A percentile compares a stretch with the other conserved stretches of the same genome.
phyloP scores from a whole-genome alignment of 192 early-diverging fungal species.

The Dispira simplex region DNA sequence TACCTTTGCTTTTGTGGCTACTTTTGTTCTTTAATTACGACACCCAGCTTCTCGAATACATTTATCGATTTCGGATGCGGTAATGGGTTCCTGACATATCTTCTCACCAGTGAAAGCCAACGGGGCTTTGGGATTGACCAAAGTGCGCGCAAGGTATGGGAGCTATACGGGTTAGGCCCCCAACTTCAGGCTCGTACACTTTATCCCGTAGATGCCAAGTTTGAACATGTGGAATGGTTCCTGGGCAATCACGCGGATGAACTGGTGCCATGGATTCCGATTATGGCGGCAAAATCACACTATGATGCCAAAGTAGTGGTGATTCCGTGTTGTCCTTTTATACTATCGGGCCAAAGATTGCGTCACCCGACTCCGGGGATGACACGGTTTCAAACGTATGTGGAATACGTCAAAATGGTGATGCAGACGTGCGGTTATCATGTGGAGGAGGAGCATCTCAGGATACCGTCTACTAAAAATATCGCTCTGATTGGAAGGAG shows the following conservation, averaged over 20 bases:
- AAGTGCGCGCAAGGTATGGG: conserved; percentile 60
- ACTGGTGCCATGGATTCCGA: conserved; percentile 71
- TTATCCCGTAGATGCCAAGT: conserved; percentile 26
- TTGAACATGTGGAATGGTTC: conserved; percentile 49
- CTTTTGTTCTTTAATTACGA: conserved; percentile 7
- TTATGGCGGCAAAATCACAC: conserved; percentile 38
- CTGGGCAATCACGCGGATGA: conserved; percentile 87
- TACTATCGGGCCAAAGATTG: conserved; percentile 47
- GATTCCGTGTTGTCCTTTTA: conserved; percentile 76
- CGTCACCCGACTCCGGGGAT: conserved; percentile 23
- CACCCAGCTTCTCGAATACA: conserved; percentile 18
- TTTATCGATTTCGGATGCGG: conserved; percentile 82
- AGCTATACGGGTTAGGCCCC: conserved; percentile 14
- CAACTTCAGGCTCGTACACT: conserved; percentile 37
- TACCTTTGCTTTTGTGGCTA: background rate
- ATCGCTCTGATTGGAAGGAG: conserved; percentile 48
- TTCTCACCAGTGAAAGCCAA: conserved; percentile 56
- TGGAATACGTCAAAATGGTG: conserved; percentile 38
- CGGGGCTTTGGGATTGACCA: conserved; percentile 61
- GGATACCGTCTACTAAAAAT: conserved; percentile 75
- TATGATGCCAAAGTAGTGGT: conserved; percentile 38
- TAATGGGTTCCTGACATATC: conserved; percentile 64
- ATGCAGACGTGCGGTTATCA: conserved; percentile 37
- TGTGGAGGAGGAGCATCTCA: conserved; percentile 41
- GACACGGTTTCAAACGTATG: conserved; percentile 55